Evolutionary conservation across 331 rosid genomes (phyloP).

Genomic region (Stylosanthes scabra): DNA sequence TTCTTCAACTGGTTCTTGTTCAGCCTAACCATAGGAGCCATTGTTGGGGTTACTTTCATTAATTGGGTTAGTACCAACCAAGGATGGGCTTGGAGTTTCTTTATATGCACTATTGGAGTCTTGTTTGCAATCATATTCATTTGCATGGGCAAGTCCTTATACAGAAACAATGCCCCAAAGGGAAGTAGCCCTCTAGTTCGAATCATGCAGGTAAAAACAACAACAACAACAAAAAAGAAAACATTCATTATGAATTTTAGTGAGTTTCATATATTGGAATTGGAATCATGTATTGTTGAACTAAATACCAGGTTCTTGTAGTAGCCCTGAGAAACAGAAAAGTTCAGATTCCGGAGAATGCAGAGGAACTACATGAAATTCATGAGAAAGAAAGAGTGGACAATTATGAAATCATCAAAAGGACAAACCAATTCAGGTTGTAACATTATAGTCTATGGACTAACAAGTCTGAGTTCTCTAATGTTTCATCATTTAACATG

Average conservation of each 20-base stretch:
- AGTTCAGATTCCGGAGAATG: conserved; percentile 57
- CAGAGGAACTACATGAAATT: conserved; percentile 65
- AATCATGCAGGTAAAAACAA: conserved; percentile 57
- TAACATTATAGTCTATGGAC: neutral
- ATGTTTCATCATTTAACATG: neutral
- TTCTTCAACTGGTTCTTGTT: conserved; percentile 90
- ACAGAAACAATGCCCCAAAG: conserved; percentile 60
- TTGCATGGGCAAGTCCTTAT: conserved; percentile 67
- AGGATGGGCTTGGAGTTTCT: conserved; percentile 81
- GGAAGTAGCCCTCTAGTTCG: conserved; percentile 83
- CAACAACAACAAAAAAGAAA: no score
- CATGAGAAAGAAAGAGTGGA: conserved; percentile 49
- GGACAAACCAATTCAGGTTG: conserved; percentile 84
- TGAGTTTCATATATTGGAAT: neutral
- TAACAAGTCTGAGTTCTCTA: neutral
- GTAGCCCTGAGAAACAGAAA: conserved; percentile 66
- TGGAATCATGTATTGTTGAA: conserved; percentile 17
- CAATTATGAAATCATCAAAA: conserved; percentile 57
- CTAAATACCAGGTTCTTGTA: conserved; percentile 58
- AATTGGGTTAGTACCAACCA: conserved; percentile 63
- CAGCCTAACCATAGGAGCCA: conserved; percentile 71
- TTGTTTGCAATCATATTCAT: conserved; percentile 44
- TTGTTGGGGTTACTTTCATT: conserved; percentile 74
- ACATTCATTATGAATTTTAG: neutral
- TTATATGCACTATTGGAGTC: conserved; percentile 48